Base-by-base conservation (phyloP, 768 basidiomycete genomes). In the Russula ochroleuca region DNA sequence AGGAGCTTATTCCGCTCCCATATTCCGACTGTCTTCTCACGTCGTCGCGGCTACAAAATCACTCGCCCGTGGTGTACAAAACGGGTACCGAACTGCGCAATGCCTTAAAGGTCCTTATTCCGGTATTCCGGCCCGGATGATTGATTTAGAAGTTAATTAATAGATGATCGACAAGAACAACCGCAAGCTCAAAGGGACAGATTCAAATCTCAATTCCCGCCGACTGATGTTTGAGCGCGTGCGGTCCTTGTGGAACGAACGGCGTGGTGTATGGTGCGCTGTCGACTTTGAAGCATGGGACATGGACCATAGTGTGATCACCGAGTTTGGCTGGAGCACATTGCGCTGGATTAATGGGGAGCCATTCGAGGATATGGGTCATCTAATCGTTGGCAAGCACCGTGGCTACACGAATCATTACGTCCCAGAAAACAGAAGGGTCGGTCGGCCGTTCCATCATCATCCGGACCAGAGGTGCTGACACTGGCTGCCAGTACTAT, bases 261-360 rank as follows among this genome's bases (percentile, higher is more conserved):
- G 85, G 71, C 78, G 72, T 28, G 91, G 89, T 47, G 81, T 82
- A 5, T 93, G 90, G 88, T 82, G 82, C 70, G 83, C 90, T 17
- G 73, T 93, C 56, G 92, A 94, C 72, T 86, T 94, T 66, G 92
- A 94, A 74, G 83, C 81, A 19, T 94, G 90, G 90, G 92, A 94
- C 70, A 73, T 74, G 47, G 88, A 91, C 48, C 88, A 91, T 69
- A 81, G 76, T 1, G 65, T 86, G 23, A 77, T 93, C 66, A 92
- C 89, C 28, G 93, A 95, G 72, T 87, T 91, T 68, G 93, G 93
- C n/a, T 93, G 84, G 80, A 83, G 84, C 68, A 70, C 77, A 10
- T 68, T 86, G 35, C 77, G 75, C 10, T 91, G 86, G 84, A 75
- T 82, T 54, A 75, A 80, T 28, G 84, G 79, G 5, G 48, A 76